A percentile compares a stretch with the other conserved stretches of the same genome.
phyloP scores from a whole-genome alignment of 2,329 filamentous ascomycete genomes.

The Verticillium albo-atrum region DNA sequence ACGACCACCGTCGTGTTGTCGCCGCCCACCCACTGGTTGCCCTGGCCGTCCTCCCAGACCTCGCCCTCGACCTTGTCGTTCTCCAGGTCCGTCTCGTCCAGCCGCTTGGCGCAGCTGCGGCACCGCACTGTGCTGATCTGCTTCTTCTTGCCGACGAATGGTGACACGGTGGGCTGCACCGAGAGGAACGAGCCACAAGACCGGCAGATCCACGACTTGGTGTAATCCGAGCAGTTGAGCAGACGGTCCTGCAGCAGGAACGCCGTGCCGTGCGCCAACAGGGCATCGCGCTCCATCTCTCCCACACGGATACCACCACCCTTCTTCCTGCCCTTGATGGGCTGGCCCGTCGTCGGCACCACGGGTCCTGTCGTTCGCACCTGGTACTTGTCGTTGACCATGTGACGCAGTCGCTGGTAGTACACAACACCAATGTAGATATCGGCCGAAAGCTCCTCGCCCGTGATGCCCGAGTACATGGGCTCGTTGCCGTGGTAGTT shows the following conservation, averaged over 20 bases:
- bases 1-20: slow-evolving; percentile 88
- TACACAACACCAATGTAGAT: slow-evolving; percentile 97
- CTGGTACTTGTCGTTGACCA: slow-evolving; percentile 99
- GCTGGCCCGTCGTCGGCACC: slow-evolving; percentile 85
- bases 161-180: slow-evolving; percentile 72
- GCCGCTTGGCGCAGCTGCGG: slow-evolving; percentile 65
- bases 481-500: slow-evolving; percentile 99
- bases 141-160: slow-evolving; percentile 59
- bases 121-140: slow-evolving; percentile 70
- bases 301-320: slow-evolving; percentile 98
- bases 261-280: slow-evolving; percentile 91
- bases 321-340: slow-evolving; percentile 93
- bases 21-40: slow-evolving; percentile 79
- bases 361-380: slow-evolving; percentile 93
- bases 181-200: slow-evolving; percentile 87
- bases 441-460: slow-evolving; percentile 87
- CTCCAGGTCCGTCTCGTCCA: slow-evolving; percentile 53
- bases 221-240: slow-evolving; percentile 95
- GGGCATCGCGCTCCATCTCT: slow-evolving; percentile 96
- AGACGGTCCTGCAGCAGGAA: slow-evolving; percentile 93
- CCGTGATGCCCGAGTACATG: slow-evolving; percentile 97
- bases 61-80: slow-evolving; percentile 60
- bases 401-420: slow-evolving; percentile 96
- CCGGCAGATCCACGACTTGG: slow-evolving; percentile 84
- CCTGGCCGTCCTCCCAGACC: slow-evolving; percentile 90